Conservation (phyloP, 768 basidiomycete species). For the Mycena pura region DNA sequence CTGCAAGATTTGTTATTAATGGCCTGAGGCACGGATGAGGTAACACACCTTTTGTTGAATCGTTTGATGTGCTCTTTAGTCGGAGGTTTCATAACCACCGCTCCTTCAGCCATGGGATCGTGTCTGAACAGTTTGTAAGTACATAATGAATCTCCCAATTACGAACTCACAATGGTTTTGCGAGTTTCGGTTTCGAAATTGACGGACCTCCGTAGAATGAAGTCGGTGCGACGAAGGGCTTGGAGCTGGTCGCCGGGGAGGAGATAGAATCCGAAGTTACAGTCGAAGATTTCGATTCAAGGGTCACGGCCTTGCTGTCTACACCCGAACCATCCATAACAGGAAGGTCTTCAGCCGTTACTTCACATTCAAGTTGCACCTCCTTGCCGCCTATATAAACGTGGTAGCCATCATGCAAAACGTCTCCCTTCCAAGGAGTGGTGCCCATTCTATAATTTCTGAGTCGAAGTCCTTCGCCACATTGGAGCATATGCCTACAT, state of each 20-base stretch:
- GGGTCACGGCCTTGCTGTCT: slow-evolving; percentile 29
- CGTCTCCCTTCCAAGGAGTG: slow-evolving; percentile 64
- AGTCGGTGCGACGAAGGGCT: slow-evolving; percentile 55
- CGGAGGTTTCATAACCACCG: slow-evolving; percentile 87
- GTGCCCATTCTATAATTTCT: slow-evolving; percentile 58
- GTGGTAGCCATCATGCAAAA: slow-evolving; percentile 52
- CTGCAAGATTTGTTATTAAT: slow-evolving; percentile 43
- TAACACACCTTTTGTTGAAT: slow-evolving; percentile 72
- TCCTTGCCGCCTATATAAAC: slow-evolving; percentile 64
- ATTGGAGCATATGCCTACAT: slow-evolving; percentile 50
- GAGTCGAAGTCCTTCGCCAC: neutral
- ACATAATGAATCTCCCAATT: neutral
- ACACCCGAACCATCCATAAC: slow-evolving; percentile 41
- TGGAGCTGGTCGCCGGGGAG: slow-evolving; percentile 20
- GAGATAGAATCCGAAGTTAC: slow-evolving; percentile 19
- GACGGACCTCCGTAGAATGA: slow-evolving; percentile 64
- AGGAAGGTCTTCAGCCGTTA: slow-evolving; percentile 61
- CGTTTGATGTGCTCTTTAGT: slow-evolving; percentile 67
- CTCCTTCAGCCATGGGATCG: slow-evolving; percentile 77
- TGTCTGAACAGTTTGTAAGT: slow-evolving; percentile 52
- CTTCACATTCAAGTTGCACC: slow-evolving; percentile 62
- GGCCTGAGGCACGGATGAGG: neutral
- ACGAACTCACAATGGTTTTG: slow-evolving; percentile 57
- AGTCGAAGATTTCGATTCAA: slow-evolving; percentile 13
- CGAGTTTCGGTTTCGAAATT: slow-evolving; percentile 41